phyloP scores from a whole-genome alignment of 2,329 filamentous ascomycete genomes.

The Aureobasidium leucospermi region DNA sequence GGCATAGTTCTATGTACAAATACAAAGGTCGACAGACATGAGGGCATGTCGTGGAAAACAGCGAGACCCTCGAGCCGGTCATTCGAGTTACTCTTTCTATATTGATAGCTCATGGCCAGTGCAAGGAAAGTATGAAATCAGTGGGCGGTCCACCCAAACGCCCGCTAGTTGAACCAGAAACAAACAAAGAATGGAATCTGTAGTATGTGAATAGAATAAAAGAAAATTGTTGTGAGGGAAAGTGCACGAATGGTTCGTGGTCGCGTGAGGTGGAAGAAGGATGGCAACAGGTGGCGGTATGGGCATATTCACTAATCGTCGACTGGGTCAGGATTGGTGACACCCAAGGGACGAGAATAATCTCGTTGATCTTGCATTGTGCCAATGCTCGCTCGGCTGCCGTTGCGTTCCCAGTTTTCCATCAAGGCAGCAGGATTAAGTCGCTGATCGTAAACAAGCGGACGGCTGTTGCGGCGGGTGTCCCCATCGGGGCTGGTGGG shows the following conservation, averaged over 20 bases:
- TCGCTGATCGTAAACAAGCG: slow-evolving; percentile 41
- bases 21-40: too few species aligned
- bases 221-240: background rate
- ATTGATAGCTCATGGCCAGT: background rate
- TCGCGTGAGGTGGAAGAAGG: background rate
- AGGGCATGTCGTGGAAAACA: too few species aligned
- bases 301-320: slow-evolving; percentile 1
- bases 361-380: slow-evolving; percentile 42
- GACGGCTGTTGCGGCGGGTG: slow-evolving; percentile 32
- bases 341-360: slow-evolving; percentile 41
- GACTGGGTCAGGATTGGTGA: slow-evolving; percentile 29
- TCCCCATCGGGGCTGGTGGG: slow-evolving; percentile 24
- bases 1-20: too few species aligned
- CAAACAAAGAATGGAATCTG: background rate
- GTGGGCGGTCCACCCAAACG: background rate
- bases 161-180: slow-evolving; percentile 2
- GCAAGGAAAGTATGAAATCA: background rate
- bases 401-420: slow-evolving; percentile 36
- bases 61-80: too few species aligned
- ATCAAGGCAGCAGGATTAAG: slow-evolving; percentile 42
- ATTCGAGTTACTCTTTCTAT: background rate
- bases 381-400: slow-evolving; percentile 38
- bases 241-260: background rate
- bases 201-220: background rate
- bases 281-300: too few species aligned